These are phyloP conservation scores for Lignosus rhinocerotis DNA, from an alignment of 1,284 basidiomycete species.

Conservation along the genomic window DNA sequence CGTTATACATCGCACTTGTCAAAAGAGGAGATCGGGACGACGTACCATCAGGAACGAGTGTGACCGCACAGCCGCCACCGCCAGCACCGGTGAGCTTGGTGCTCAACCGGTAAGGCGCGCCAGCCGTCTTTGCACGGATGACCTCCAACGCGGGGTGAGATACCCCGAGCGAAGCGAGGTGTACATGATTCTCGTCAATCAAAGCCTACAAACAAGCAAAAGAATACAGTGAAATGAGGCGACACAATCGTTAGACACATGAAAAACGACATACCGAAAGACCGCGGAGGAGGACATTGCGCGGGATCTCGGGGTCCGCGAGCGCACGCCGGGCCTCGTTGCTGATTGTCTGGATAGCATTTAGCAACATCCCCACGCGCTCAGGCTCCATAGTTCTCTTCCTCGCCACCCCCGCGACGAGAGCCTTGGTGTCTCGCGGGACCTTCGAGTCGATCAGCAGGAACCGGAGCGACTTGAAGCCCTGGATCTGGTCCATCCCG, in stretches of 20 bases:
- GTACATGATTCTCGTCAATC: slow-evolving; percentile 87
- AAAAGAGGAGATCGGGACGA: slow-evolving; percentile 8
- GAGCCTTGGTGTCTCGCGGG: slow-evolving; percentile 90
- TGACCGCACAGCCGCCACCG: slow-evolving; percentile 98
- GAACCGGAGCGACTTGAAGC: slow-evolving; percentile 75
- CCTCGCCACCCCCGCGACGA: slow-evolving; percentile 86
- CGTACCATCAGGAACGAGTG: slow-evolving; percentile 87
- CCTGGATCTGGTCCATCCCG: slow-evolving; percentile 84
- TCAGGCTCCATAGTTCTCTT: slow-evolving; percentile 79
- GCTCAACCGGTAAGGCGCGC: slow-evolving; percentile 67
- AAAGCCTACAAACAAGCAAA: slow-evolving; percentile 50
- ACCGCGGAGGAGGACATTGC: slow-evolving; percentile 59
- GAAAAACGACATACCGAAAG: slow-evolving; percentile 45
- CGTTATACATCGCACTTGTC: slow-evolving; percentile 1
- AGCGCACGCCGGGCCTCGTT: slow-evolving; percentile 80
- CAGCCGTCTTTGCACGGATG: slow-evolving; percentile 72
- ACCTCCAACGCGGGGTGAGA: slow-evolving; percentile 88
- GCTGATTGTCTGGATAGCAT: slow-evolving; percentile 79
- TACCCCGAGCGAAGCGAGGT: slow-evolving; percentile 89
- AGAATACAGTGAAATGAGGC: not conserved
- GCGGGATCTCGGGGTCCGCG: slow-evolving; percentile 69
- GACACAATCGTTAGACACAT: slow-evolving; percentile 8
- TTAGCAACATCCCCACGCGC: slow-evolving; percentile 71
- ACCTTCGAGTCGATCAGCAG: slow-evolving; percentile 93
- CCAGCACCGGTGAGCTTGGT: slow-evolving; percentile 99